Base-by-base conservation (phyloP, 768 basidiomycete species). In the Tylopilus cervinicoccineus region DNA sequence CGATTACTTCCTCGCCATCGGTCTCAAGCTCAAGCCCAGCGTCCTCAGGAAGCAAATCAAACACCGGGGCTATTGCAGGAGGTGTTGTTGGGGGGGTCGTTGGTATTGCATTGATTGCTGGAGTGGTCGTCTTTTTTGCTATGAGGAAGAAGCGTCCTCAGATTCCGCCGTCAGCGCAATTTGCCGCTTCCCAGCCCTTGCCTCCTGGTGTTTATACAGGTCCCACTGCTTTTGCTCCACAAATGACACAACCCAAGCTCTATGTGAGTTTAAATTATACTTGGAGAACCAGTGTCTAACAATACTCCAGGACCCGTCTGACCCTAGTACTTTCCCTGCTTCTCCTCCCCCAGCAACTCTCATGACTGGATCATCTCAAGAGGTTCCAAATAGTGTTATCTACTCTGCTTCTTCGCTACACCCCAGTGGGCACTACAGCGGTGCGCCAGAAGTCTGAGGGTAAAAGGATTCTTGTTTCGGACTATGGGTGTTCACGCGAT, bases 51-150 rank as follows among this genome's bases (percentile, higher is more conserved):
- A 20, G 28, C 11, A 12, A 5, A 14, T 41, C 19, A 11, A 19
- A 9, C 7, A 29, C n/a, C 12, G 17, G 17, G 27, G 27, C 28
- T 20, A 41, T 41, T 4, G 17, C 2, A 5, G 40, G 40, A 17
- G 28, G n/a, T 20, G 40, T 41, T 19, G 27, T 41, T 19, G 40
- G 40, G 13, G 28, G 40, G 10, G 28, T 41, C 0, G 27, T 29
- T 14, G 40, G 40, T 16, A 48, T 78, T 17, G 75, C 70, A 10
- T 52, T 76, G 38, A 63, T 82, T 13, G 72, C 57, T 6, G 74
- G 62, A 2, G 51, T 57, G 5, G 34, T 64, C 7, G 55, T 73
- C 43, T 81, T 76, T 71, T 70, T 74, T 54, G 51, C 65, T 28
- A 58, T 54, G 32, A 62, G 38, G 32, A 68, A 54, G 33, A 62